These are phyloP conservation scores for Hibiscus tridactylites DNA, from an alignment of 345 rosid species.

Conservation along the genomic window DNA sequence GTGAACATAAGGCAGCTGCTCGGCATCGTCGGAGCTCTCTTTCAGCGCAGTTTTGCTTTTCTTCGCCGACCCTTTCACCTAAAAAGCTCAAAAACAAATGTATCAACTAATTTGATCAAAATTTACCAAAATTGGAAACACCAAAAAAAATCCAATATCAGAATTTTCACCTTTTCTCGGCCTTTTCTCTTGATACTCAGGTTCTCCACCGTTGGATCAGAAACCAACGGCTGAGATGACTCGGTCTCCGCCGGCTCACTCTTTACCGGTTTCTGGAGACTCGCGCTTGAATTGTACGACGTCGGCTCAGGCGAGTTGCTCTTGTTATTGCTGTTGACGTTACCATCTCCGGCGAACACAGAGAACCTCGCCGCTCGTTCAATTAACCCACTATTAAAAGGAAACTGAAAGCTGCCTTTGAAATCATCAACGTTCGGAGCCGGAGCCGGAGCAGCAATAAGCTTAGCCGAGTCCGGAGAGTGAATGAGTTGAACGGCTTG, in stretches of 20 bases:
- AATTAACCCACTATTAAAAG: constrained; percentile 19
- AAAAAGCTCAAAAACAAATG: neutral
- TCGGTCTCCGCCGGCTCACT: constrained; percentile 33
- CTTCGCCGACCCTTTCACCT: constrained; percentile 54
- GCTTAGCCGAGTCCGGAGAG: constrained; percentile 31
- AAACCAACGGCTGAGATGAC: constrained; percentile 27
- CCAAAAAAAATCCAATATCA: constrained; percentile 4
- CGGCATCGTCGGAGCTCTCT: constrained; percentile 37
- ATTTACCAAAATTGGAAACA: neutral
- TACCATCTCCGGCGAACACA: constrained; percentile 23
- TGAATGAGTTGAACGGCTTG: constrained; percentile 60
- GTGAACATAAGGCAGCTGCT: constrained; percentile 68
- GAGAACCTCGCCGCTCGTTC: constrained; percentile 36
- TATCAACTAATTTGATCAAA: neutral
- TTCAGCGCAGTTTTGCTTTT: constrained; percentile 31
- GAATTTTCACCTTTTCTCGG: constrained; percentile 34
- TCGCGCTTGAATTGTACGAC: constrained; percentile 26
- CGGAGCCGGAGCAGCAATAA: neutral
- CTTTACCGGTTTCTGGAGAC: constrained; percentile 30
- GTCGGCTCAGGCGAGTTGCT: constrained; percentile 22
- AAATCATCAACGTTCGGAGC: constrained; percentile 14
- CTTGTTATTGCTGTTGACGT: constrained; percentile 13
- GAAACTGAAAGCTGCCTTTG: constrained; percentile 23
- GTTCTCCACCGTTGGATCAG: constrained; percentile 26
- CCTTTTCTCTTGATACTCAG: constrained; percentile 39